Percentiles rank a stretch among this genome's conserved stretches.
Evolutionary conservation across 371 early-diverging fungal genomes (phyloP).

Genomic region (Massospora cicadina): DNA sequence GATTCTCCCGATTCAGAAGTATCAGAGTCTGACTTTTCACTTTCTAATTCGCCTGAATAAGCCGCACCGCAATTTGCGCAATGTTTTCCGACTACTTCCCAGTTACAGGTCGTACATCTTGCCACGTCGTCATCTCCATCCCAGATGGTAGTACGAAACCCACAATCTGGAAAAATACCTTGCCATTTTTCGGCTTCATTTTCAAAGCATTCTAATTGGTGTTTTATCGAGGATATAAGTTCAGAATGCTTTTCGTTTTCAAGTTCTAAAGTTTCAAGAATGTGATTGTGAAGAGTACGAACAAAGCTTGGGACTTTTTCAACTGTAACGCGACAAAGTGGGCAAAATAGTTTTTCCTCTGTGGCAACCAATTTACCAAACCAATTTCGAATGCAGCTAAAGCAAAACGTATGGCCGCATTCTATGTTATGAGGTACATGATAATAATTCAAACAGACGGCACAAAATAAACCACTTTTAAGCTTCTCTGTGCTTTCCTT

Average conservation of each 20-base stretch:
- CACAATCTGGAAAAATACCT: slow-evolving; percentile 5
- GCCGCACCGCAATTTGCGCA: neutral
- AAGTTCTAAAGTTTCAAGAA: neutral
- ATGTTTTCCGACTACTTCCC: neutral
- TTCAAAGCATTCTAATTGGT: neutral
- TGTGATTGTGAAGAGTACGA: neutral
- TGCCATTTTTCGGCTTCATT: neutral
- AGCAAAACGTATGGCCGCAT: slow-evolving; percentile 5
- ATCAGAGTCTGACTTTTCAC: neutral
- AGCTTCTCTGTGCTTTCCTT: neutral
- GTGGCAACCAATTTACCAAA: neutral
- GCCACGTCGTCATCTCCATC: slow-evolving; percentile 6
- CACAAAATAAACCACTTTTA: slow-evolving; percentile 1
- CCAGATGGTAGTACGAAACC: neutral
- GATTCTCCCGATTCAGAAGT: neutral
- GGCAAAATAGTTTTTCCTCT: neutral
- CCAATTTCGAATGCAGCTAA: slow-evolving; percentile 5
- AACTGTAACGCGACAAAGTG: slow-evolving; percentile 1
- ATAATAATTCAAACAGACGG: slow-evolving; percentile 5
- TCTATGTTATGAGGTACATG: slow-evolving; percentile 3
- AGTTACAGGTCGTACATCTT: slow-evolving; percentile 1
- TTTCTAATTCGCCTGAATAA: neutral
- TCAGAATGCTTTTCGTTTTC: neutral
- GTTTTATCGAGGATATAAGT: neutral
- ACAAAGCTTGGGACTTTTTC: neutral